Evolutionary conservation across 2,329 filamentous ascomycete species (phyloP).

Genomic region (Fusarium redolens): DNA sequence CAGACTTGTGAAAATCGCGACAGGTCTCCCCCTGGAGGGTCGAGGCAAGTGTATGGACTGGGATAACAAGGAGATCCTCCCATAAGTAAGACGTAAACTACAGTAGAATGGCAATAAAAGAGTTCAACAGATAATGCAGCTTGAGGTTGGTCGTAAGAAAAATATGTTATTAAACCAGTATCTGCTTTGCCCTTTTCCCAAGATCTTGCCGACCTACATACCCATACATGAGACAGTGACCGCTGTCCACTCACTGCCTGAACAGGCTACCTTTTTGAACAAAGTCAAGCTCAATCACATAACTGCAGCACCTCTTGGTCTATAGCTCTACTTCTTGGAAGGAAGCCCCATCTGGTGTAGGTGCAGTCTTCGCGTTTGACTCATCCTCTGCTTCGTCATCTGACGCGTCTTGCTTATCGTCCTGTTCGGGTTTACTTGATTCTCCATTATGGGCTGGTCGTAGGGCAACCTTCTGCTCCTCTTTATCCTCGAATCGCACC

Average conservation of each 20-base stretch:
- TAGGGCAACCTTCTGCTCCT: conserved; percentile 65
- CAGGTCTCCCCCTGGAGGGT: conserved; percentile 59
- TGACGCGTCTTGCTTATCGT: conserved; percentile 48
- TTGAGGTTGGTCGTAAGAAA: not conserved
- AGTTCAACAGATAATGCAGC: not conserved
- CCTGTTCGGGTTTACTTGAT: conserved; percentile 47
- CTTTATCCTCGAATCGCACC: conserved; percentile 65
- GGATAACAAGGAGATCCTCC: conserved; percentile 67
- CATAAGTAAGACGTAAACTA: not conserved
- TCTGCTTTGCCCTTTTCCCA: conserved; percentile 30
- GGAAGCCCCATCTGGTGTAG: conserved; percentile 67
- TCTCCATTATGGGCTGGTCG: conserved; percentile 53
- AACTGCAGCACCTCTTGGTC: conserved; percentile 11
- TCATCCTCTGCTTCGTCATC: conserved; percentile 50
- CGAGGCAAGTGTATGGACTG: conserved; percentile 77
- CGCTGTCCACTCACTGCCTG: conserved; percentile 5
- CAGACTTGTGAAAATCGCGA: conserved; percentile 70
- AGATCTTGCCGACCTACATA: conserved; percentile 25
- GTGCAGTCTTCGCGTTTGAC: conserved; percentile 54
- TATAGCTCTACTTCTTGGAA: conserved; percentile 74
- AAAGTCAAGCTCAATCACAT: conserved; percentile 4
- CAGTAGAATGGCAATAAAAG: not conserved
- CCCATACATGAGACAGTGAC: conserved; percentile 16
- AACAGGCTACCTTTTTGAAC: conserved; percentile 8
- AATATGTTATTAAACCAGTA: conserved; percentile 38